Evolutionary conservation across 2,329 filamentous ascomycete species (phyloP), one percentile per base, ranked within the genome.

Genomic region (Neophaeococcomyces aloes): DNA sequence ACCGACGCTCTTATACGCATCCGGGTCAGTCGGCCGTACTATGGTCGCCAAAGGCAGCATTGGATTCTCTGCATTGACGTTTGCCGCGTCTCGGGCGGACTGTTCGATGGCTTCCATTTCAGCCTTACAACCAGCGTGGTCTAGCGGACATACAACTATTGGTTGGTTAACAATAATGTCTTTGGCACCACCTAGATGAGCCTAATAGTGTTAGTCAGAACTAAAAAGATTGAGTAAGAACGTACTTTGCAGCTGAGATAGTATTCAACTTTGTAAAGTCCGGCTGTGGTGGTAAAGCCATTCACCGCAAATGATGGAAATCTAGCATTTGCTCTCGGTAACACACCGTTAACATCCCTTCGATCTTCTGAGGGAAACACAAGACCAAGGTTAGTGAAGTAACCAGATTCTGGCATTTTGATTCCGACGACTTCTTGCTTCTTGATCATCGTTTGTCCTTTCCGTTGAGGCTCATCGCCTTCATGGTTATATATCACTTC

Each of bases 401-500:
- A 96, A 33, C 91, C 91, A 3, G 84, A 78, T 59, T 94, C 88
- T 2, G 91, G 86, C 66, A 98, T 72, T 62, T 83, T 93, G 42
- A 84, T 77, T 39, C 85, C 83, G 23, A 98, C 80, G 1, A 72
- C 68, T 57, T 95, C 86, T 1, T 81, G 81, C 55, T 89, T 83
- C 62, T 87, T 91, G 19, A 84, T 81, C 52, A 98, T 69, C 45
- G 81, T 83, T 64, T 94, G 95, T 53, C 86, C 71, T 63, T 94
- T 95, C 53, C 86, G 85, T 25, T 84, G 84, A 21, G 88, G 87
- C 60, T 96, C 91, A 59, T 96, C 91, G 38, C 91, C 91, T 64
- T 96, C 89, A 23, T 91, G 91, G 53, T 98, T 96, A 66, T 85
- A 98, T n/a, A 91, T 93, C 47, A 96, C 94, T 61, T 96, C 89